Evolutionary conservation across 177 flowering plant genomes (phyloP).

Genomic region (Telopea speciosissima): DNA sequence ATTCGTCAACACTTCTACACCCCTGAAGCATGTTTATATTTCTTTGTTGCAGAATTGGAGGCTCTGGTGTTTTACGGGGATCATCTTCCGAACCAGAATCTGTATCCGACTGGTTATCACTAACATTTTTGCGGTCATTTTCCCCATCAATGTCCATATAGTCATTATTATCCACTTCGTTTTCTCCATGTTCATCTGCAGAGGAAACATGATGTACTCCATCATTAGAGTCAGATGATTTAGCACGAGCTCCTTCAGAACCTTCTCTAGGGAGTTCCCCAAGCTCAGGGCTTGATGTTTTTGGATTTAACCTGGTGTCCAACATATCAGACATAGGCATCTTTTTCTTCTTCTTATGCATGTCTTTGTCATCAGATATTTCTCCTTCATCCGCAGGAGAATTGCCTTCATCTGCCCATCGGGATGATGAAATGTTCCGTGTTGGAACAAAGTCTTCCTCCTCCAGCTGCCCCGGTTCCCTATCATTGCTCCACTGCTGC

Average conservation of each 20-base stretch:
- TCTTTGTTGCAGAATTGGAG: slow-evolving; percentile 13
- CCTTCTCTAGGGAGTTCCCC: slow-evolving; percentile 35
- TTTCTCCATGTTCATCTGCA: slow-evolving; percentile 20
- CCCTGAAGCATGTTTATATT: slow-evolving; percentile 49
- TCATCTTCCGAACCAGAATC: slow-evolving; percentile 15
- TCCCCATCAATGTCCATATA: slow-evolving; percentile 25
- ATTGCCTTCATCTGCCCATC: slow-evolving; percentile 55
- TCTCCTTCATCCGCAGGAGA: slow-evolving; percentile 20
- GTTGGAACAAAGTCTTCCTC: slow-evolving; percentile 28
- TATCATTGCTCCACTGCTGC: slow-evolving; percentile 9
- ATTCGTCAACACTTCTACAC: slow-evolving; percentile 72
- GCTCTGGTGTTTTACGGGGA: neutral
- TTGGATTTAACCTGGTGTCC: slow-evolving; percentile 2
- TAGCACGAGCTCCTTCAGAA: slow-evolving; percentile 19
- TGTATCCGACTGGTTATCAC: slow-evolving; percentile 2
- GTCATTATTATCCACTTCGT: slow-evolving; percentile 16
- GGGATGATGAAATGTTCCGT: slow-evolving; percentile 35
- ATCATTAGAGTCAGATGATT: slow-evolving; percentile 25
- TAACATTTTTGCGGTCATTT: slow-evolving; percentile 1
- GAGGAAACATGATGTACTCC: slow-evolving; percentile 4
- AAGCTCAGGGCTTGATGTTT: slow-evolving; percentile 30
- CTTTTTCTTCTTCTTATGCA: slow-evolving; percentile 11
- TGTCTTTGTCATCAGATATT: slow-evolving; percentile 9
- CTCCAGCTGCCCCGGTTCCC: slow-evolving; percentile 24
- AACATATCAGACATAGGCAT: neutral